Evolutionary conservation across 345 rosid genomes (phyloP), one percentile per base, ranked within the genome.

Genomic region (Brassica cretica): DNA sequence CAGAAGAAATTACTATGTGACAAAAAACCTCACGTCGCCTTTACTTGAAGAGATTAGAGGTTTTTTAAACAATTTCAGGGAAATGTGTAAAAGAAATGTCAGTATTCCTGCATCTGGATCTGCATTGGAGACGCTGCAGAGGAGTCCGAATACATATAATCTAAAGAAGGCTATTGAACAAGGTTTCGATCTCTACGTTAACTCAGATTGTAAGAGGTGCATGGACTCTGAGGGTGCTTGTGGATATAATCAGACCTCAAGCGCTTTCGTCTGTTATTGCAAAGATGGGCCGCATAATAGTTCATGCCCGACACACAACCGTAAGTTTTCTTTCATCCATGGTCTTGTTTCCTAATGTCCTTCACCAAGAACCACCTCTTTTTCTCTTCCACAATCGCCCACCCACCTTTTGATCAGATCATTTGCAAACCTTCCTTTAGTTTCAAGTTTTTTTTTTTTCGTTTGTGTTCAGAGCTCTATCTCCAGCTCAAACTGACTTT

Each of bases 171-270:
- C 61, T 16, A 3, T 55, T 18, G 11, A 55, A 18, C 2, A 55
- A 0, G 61, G 61, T 55, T 55, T 55, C 61, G 11, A 18, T 1
- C 56, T 49, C 5, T n/a, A 49, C n/a, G 7, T n/a, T n/a, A 2
- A 1, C 18, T 49, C 2, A 19, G 21, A 7, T 55, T 55, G 61
- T 53, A 0, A 0, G 24, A 16, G 4, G 2, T 87, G 90, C 51
- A 0, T 0, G 1, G 0, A 0, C 0, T 49, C 76, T 2, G 29
- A 12, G 0, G 91, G 91, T 8, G 24, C 12, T 62, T 87, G 88
- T 39, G 88, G 88, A 35, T 75, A 55, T 55, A 55, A 55, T 18
- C 64, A 60, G 33, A 60, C 64, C 33, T 24, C 64, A 59, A 24
- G 64, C 6, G 2, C 0, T 4, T 60, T 60, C 3, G 8, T 25